Evolutionary conservation across 2,329 filamentous ascomycete genomes (phyloP), one percentile per base, ranked within the genome.

Genomic region (Fusarium udum): DNA sequence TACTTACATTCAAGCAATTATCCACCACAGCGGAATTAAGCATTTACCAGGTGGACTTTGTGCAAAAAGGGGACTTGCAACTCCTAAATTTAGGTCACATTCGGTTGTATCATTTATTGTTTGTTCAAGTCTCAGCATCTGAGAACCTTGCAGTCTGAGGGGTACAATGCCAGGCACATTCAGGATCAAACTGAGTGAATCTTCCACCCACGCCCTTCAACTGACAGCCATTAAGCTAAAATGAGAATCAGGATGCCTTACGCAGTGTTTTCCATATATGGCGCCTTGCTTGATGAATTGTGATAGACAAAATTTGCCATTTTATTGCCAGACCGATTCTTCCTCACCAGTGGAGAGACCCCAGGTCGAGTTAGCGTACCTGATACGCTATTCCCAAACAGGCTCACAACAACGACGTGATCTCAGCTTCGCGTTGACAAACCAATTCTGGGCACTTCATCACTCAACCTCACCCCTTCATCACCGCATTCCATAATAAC

Each of bases 391-490:
- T 40, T 10, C 70, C 56, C 3, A 45, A 59, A 55, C 9, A 20
- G 61, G 69, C 4, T 36, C 32, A 18, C 7, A 14, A 53, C 34
- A 20, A 26, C 69, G 69, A 48, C 26, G n/a, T 37, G 22, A 70
- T 46, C 18, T 46, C 56, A 56, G 16, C 34, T 24, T 61, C 67
- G 67, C 56, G 32, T 62, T 39, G 31, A 48, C 39, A 51, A 31
- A 15, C 43, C 51, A 53, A 58, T 16, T 46, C 40, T 39, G 34
- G 28, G 12, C 45, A 43, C 53, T 32, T 42, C 42, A 40, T 63
- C 42, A 57, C 26, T 37, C 26, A 34, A 42, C 37, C 15, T 49
- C 37, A n/a, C 12, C 51, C 12, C 15, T 55, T 28, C 51, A 55
- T 40, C 51, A 55, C 34, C 6, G 7, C 34, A 40, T 55, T 40